Evolutionary conservation across 2,329 filamentous ascomycete genomes (phyloP).

Genomic region (Sarocladiaceae sp.): DNA sequence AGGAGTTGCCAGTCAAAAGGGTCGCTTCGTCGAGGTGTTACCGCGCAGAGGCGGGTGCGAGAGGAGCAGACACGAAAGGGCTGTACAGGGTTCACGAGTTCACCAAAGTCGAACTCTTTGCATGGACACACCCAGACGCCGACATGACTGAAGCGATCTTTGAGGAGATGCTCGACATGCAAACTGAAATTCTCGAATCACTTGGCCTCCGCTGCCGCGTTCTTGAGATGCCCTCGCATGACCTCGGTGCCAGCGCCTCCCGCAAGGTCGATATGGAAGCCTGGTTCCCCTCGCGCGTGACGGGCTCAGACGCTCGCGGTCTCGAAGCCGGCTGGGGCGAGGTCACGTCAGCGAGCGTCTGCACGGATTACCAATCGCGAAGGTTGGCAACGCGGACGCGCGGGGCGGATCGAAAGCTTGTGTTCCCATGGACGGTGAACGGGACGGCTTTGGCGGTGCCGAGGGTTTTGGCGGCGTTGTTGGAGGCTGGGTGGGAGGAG

Average conservation of each 20-base stretch:
- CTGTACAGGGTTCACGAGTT: conserved; percentile 97
- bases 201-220: conserved; percentile 81
- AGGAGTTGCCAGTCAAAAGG: conserved; percentile 66
- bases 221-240: conserved; percentile 83
- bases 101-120: conserved; percentile 97
- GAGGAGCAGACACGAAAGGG: conserved; percentile 87
- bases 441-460: conserved; percentile 91
- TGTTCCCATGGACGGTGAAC: conserved; percentile 86
- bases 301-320: conserved; percentile 27
- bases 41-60: conserved; percentile 85
- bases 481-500: conserved; percentile 89
- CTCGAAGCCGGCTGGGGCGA: conserved; percentile 76
- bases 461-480: conserved; percentile 75
- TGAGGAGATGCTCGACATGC: conserved; percentile 78
- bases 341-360: conserved; percentile 83
- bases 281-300: conserved; percentile 73
- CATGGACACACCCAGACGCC: conserved; percentile 65
- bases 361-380: conserved; percentile 89
- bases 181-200: conserved; percentile 71
- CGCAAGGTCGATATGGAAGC: conserved; percentile 93
- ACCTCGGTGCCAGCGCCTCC: conserved; percentile 81
- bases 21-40: conserved; percentile 90
- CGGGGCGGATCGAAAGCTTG: conserved; percentile 44
- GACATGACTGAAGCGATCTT: conserved; percentile 55
- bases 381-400: conserved; percentile 71